Conservation (phyloP, 225 moss, liverwort and hornwort species). For the Asterella californica region DNA sequence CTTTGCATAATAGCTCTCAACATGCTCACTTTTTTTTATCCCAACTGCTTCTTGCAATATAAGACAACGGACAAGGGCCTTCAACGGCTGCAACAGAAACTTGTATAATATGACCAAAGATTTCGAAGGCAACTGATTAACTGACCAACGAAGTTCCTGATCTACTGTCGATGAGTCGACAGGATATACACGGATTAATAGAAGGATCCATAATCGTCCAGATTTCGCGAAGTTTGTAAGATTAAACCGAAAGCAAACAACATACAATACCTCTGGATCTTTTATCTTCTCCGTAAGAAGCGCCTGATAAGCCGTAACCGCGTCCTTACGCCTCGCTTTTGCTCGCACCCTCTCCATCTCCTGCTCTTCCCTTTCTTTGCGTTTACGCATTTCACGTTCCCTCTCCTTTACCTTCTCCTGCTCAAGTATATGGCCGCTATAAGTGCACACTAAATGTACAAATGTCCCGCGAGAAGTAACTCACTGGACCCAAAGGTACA, state of each 20-base stretch:
- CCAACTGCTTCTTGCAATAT: no score
- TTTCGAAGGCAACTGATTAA: no score
- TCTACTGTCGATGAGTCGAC: no score
- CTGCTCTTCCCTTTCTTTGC: conserved; percentile 86
- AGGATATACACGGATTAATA: no score
- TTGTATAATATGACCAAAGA: background rate
- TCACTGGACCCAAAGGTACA: background rate
- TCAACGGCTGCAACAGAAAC: background rate
- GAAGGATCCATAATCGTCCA: no score
- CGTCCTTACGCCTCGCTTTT: conserved; percentile 86
- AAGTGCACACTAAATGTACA: background rate
- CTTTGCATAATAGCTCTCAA: no score
- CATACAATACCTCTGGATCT: conserved; percentile 62
- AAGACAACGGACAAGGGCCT: no score
- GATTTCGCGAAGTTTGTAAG: no score
- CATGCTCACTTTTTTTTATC: no score
- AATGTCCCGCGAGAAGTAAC: background rate
- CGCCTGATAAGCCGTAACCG: conserved; percentile 72
- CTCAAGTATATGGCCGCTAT: background rate
- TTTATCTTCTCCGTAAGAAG: conserved; percentile 81
- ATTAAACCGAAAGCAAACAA: background rate
- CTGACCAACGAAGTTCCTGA: no score
- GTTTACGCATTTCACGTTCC: conserved; percentile 81
- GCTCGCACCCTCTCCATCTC: conserved; percentile 76
- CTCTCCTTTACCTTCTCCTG: conserved; percentile 78